Evolutionary conservation across 306 rosid species (phyloP).

Genomic region (Casuarina equisetifolia): DNA sequence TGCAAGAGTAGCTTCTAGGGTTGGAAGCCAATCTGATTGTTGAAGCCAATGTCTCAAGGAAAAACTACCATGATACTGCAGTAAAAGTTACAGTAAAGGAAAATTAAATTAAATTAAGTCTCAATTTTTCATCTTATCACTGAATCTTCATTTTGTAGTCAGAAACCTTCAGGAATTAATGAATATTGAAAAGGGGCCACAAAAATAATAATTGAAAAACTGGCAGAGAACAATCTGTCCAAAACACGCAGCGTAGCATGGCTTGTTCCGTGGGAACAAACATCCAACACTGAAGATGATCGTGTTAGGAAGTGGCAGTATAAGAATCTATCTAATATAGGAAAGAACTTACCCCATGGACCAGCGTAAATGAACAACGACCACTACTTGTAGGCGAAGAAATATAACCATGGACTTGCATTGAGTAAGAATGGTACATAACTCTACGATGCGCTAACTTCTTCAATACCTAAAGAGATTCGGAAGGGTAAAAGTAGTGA

Average conservation of each 20-base stretch:
- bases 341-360: conserved; percentile 78
- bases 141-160: not conserved
- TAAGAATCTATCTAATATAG: conserved; percentile 18
- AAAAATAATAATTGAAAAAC: not conserved
- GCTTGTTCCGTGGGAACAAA: not conserved
- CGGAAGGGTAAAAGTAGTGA: conserved; percentile 16
- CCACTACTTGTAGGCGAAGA: conserved; percentile 58
- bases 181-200: not conserved
- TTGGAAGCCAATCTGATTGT: conserved; percentile 97
- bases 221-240: not conserved
- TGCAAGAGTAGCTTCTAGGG: conserved; percentile 96
- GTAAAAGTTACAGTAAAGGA: conserved; percentile 8
- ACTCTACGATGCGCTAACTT: conserved; percentile 75
- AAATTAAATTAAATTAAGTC: conserved; percentile 6
- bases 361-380: conserved; percentile 68
- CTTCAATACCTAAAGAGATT: conserved; percentile 63
- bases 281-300: not conserved
- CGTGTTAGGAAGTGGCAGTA: conserved; percentile 14
- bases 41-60: conserved; percentile 97
- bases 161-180: not conserved
- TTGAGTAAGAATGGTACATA: conserved; percentile 91
- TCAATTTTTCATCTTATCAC: not conserved
- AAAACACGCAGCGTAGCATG: not conserved
- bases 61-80: conserved; percentile 97
- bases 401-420: conserved; percentile 95